phyloP scores from a whole-genome alignment of 768 basidiomycete species.

The Serendipita indica region DNA sequence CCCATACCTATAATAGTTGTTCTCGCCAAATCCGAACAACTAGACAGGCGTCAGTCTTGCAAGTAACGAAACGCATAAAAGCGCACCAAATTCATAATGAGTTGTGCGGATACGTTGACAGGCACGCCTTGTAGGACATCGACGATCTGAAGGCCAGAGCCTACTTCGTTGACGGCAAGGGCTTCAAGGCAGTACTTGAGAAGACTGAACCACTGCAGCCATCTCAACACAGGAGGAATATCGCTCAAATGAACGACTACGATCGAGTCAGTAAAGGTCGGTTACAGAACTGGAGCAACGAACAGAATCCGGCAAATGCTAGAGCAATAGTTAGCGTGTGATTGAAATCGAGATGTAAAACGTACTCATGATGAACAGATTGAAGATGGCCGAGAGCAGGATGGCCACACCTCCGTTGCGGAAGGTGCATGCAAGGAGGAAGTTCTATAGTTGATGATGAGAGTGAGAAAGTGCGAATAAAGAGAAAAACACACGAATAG shows the following conservation, averaged over 20 bases:
- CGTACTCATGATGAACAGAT: slow-evolving; percentile 26
- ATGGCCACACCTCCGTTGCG: slow-evolving; percentile 82
- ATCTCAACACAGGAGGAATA: slow-evolving; percentile 83
- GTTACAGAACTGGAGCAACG: neutral
- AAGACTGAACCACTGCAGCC: slow-evolving; percentile 85
- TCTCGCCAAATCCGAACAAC: slow-evolving; percentile 74
- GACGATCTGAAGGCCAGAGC: slow-evolving; percentile 69
- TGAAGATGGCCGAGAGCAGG: slow-evolving; percentile 49
- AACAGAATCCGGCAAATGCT: slow-evolving; percentile 53
- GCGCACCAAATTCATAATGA: slow-evolving; percentile 71
- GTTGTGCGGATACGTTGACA: slow-evolving; percentile 56
- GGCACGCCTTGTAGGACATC: slow-evolving; percentile 72
- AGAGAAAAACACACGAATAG: slow-evolving; percentile 46
- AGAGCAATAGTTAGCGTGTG: neutral
- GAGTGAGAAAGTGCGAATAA: neutral
- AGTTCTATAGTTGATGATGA: slow-evolving; percentile 43
- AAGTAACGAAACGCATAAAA: neutral
- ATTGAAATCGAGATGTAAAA: neutral
- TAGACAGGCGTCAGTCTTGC: slow-evolving; percentile 20
- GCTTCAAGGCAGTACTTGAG: slow-evolving; percentile 77
- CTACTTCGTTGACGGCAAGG: slow-evolving; percentile 81
- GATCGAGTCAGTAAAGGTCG: neutral
- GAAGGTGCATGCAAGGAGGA: slow-evolving; percentile 74
- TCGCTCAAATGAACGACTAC: slow-evolving; percentile 57
- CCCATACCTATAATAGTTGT: slow-evolving; percentile 63